Evolutionary conservation across 2,329 filamentous ascomycete species (phyloP).

Genomic region (Xylariaceae sp.): DNA sequence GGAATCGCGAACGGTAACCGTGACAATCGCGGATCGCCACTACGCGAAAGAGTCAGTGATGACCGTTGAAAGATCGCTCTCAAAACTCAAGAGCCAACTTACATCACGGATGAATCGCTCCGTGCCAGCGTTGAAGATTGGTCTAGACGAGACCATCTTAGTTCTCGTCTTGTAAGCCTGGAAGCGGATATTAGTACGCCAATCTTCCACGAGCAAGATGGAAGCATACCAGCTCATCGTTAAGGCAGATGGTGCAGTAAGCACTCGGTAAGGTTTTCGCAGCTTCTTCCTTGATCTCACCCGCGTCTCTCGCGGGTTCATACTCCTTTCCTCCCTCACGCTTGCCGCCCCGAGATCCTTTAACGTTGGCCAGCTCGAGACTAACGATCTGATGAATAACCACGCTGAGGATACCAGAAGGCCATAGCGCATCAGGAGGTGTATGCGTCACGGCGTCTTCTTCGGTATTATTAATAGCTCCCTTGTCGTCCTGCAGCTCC

Average conservation of each 20-base stretch:
- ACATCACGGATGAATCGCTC: conserved; percentile 82
- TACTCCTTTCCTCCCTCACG: conserved; percentile 74
- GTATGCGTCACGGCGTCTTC: conserved; percentile 86
- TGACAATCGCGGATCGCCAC: conserved; percentile 83
- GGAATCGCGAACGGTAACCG: conserved; percentile 80
- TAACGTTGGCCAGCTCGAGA: conserved; percentile 84
- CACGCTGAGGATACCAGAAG: conserved; percentile 79
- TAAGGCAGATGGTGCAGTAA: conserved; percentile 88
- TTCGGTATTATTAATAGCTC: conserved; percentile 62
- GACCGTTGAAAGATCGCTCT: background rate
- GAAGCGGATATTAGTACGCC: conserved; percentile 12
- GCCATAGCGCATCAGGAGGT: conserved; percentile 93
- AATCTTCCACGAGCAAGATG: too few species aligned
- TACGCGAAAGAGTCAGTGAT: background rate
- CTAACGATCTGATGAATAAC: conserved; percentile 94
- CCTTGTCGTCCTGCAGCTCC: conserved; percentile 84
- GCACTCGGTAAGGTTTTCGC: conserved; percentile 75
- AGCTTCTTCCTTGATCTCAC: conserved; percentile 81
- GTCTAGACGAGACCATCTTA: conserved; percentile 89
- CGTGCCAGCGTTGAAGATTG: conserved; percentile 95
- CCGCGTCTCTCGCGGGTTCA: conserved; percentile 78
- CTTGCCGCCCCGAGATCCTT: conserved; percentile 70
- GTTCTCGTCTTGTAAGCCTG: conserved; percentile 82
- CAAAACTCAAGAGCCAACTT: background rate
- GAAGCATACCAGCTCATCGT: conserved; percentile 66